These are phyloP conservation scores for Moesziomyces sp. DNA, from an alignment of 1,284 basidiomycete species.

Conservation along the genomic window DNA sequence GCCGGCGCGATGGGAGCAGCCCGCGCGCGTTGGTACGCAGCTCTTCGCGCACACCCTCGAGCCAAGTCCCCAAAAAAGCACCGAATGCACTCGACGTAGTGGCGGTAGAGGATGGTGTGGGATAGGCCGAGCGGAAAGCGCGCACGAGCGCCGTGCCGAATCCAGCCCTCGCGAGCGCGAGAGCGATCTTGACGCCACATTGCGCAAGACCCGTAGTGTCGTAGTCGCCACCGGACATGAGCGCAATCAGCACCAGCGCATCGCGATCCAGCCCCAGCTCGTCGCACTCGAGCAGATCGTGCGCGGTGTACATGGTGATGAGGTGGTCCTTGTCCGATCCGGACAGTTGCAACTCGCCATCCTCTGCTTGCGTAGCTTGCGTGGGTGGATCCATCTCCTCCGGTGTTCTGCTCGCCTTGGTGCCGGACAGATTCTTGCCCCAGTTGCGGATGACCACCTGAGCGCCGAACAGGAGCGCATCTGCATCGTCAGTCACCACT, in stretches of 20 bases:
- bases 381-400: constrained; percentile 9
- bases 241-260: constrained; percentile 84
- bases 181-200: constrained; percentile 66
- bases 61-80: constrained; percentile 38
- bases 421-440: constrained; percentile 40
- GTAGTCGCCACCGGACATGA: constrained; percentile 92
- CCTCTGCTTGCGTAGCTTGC: not conserved
- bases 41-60: constrained; percentile 40
- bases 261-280: constrained; percentile 73
- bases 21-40: constrained; percentile 47
- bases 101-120: constrained; percentile 4
- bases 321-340: constrained; percentile 28
- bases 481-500: constrained; percentile 91
- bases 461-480: constrained; percentile 90
- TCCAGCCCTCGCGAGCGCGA: constrained; percentile 70
- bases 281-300: constrained; percentile 8
- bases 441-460: constrained; percentile 79
- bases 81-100: constrained; percentile 11
- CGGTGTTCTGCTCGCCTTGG: constrained; percentile 25
- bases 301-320: constrained; percentile 13
- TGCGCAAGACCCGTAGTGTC: constrained; percentile 69
- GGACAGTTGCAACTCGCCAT: constrained; percentile 7
- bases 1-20: constrained; percentile 24
- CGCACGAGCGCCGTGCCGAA: constrained; percentile 72
- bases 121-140: constrained; percentile 68